A percentile compares a stretch with the other conserved stretches of the same genome.
These are phyloP conservation scores for Colletotrichum sp. DNA, from an alignment of 2,329 filamentous ascomycete species.

Conservation along the genomic window DNA sequence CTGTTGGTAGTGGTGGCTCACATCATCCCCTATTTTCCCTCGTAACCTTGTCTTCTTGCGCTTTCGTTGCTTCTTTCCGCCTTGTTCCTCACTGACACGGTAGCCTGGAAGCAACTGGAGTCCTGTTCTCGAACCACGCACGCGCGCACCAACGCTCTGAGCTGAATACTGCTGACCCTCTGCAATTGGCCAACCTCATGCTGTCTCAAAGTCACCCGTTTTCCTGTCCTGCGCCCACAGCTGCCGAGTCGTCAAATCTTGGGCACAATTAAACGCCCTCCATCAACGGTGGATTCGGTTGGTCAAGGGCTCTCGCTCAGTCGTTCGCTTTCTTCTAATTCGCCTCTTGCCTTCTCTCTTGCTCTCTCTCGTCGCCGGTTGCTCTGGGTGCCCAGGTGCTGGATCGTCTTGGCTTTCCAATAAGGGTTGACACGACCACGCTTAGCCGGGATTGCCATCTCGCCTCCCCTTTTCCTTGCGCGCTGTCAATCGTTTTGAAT, in stretches of 20 bases:
- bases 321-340: not conserved
- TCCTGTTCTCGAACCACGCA: not conserved
- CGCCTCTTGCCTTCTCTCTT: not conserved
- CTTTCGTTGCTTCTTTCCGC: constrained; percentile 5
- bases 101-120: not conserved
- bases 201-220: constrained; percentile 3
- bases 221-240: not conserved
- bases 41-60: not conserved
- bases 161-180: not conserved
- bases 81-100: not conserved
- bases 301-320: constrained; percentile 5
- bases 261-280: not conserved
- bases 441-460: constrained; percentile 16
- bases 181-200: not conserved
- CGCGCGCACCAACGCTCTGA: not conserved
- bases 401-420: constrained; percentile 7
- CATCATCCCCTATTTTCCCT: not conserved
- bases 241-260: not conserved
- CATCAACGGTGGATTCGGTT: constrained; percentile 11
- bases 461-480: constrained; percentile 17
- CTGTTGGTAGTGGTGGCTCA: not conserved
- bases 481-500: not conserved
- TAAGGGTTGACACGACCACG: not conserved
- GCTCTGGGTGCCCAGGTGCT: not conserved
- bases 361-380: not conserved